phyloP scores from a whole-genome alignment of 1,284 basidiomycete genomes.

The Mrakiaceae sp. region DNA sequence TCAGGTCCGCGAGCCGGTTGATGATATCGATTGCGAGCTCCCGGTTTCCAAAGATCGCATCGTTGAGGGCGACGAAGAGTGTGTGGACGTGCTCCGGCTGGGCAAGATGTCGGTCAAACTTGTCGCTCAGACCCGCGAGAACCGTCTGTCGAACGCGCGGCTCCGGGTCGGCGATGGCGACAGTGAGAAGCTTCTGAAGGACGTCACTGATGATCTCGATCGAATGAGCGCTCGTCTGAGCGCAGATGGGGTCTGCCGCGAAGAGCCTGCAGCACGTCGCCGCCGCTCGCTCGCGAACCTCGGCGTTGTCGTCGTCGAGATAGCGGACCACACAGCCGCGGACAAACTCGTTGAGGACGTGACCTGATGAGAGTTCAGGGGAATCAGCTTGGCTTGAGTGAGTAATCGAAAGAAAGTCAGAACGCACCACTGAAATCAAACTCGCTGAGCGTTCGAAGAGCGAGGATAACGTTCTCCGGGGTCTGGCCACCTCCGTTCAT shows the following conservation, averaged over 20 bases:
- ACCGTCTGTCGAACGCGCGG: conserved; percentile 77
- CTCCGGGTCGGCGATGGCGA: conserved; percentile 94
- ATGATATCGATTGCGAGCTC: conserved; percentile 84
- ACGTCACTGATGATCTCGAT: conserved; percentile 98
- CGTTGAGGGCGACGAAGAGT: conserved; percentile 93
- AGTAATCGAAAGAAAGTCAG: background rate
- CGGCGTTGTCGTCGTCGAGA: conserved; percentile 81
- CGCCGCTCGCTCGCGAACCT: conserved; percentile 83
- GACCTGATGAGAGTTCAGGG: conserved; percentile 43
- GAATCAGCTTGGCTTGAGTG: background rate
- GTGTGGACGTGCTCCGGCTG: conserved; percentile 97
- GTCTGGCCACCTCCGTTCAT: conserved; percentile 39
- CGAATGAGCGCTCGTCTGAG: conserved; percentile 89
- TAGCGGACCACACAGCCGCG: conserved; percentile 85
- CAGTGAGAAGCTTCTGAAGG: conserved; percentile 88
- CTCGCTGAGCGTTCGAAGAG: conserved; percentile 73
- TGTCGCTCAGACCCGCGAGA: conserved; percentile 75
- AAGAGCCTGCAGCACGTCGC: conserved; percentile 86
- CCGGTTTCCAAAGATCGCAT: conserved; percentile 90
- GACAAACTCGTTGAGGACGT: conserved; percentile 93
- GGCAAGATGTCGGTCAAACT: conserved; percentile 96
- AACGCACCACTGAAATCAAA: conserved; percentile 84
- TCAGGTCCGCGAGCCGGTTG: conserved; percentile 86
- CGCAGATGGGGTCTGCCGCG: conserved; percentile 90
- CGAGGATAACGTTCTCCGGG: conserved; percentile 69